Evolutionary conservation across 1,284 basidiomycete genomes (phyloP).

Genomic region (Peniophora sp.): DNA sequence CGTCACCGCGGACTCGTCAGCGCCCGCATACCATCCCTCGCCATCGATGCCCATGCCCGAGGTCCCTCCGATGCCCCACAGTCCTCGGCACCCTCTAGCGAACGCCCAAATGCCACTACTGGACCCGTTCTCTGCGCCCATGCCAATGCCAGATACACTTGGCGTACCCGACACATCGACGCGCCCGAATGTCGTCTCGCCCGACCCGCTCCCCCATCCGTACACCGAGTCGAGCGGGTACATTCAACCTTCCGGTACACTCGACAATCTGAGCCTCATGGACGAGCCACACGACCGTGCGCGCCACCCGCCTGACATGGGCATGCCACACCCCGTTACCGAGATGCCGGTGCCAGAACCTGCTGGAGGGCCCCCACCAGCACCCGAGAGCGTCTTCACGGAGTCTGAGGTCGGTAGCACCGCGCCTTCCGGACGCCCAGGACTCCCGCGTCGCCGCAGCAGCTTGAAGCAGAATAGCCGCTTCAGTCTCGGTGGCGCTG

Average conservation of each 20-base stretch:
- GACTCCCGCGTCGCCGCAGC: slow-evolving; percentile 44
- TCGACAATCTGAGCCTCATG: slow-evolving; percentile 4
- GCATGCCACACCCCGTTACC: slow-evolving; percentile 6
- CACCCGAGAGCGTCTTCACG: slow-evolving; percentile 20
- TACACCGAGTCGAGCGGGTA: slow-evolving; percentile 19
- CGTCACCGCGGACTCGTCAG: not conserved
- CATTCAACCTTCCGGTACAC: slow-evolving; percentile 8
- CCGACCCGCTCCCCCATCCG: slow-evolving; percentile 27
- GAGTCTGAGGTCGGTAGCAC: slow-evolving; percentile 9
- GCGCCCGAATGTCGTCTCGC: slow-evolving; percentile 21
- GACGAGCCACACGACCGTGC: not conserved
- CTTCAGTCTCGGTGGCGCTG: slow-evolving; percentile 43
- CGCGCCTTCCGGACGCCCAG: slow-evolving; percentile 13
- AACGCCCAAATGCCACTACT: not conserved
- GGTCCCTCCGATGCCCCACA: not conserved
- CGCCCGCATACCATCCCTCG: not conserved
- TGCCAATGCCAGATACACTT: slow-evolving; percentile 1
- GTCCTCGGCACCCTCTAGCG: not conserved
- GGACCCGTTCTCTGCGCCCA: slow-evolving; percentile 4
- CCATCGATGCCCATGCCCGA: not conserved
- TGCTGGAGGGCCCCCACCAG: slow-evolving; percentile 13
- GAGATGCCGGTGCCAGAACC: slow-evolving; percentile 12
- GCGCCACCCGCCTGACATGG: not conserved
- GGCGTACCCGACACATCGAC: slow-evolving; percentile 7
- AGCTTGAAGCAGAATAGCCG: slow-evolving; percentile 49